Percentiles rank a stretch among this genome's conserved stretches.
Conservation (phyloP, 2,329 filamentous ascomycete genomes). For the Bipolaris cookei region DNA sequence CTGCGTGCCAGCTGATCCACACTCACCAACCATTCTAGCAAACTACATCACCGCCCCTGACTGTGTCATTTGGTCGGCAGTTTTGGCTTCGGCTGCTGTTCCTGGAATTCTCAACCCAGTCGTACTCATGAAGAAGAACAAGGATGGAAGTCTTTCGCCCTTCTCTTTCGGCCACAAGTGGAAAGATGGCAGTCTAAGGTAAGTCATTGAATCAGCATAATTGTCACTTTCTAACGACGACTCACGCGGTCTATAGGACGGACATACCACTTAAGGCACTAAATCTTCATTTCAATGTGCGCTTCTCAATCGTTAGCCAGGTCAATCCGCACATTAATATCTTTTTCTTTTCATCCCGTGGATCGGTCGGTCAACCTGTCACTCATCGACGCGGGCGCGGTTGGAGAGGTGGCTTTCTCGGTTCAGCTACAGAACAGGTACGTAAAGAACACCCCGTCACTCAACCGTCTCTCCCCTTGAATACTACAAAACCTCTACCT, state of each 20-base stretch:
- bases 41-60: conserved; percentile 96
- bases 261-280: conserved; percentile 94
- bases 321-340: conserved; percentile 98
- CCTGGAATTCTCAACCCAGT: conserved; percentile 95
- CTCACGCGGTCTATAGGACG: conserved; percentile 60
- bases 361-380: conserved; percentile 88
- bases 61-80: conserved; percentile 98
- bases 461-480: not conserved
- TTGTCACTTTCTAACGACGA: not conserved
- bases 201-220: not conserved
- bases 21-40: conserved; percentile 88
- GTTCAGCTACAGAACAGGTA: conserved; percentile 81
- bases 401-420: conserved; percentile 94
- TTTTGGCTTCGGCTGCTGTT: conserved; percentile 91
- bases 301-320: conserved; percentile 86
- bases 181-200: conserved; percentile 87
- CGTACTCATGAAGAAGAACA: conserved; percentile 86
- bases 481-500: not conserved
- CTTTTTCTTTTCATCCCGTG: conserved; percentile 96
- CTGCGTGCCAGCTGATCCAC: conserved; percentile 93
- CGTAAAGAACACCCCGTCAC: not conserved
- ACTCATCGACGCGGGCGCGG: conserved; percentile 92
- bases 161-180: conserved; percentile 99
- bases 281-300: conserved; percentile 97
- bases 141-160: conserved; percentile 76